Evolutionary conservation across 192 early-diverging fungal species (phyloP).

Genomic region (Dispira parvispora): DNA sequence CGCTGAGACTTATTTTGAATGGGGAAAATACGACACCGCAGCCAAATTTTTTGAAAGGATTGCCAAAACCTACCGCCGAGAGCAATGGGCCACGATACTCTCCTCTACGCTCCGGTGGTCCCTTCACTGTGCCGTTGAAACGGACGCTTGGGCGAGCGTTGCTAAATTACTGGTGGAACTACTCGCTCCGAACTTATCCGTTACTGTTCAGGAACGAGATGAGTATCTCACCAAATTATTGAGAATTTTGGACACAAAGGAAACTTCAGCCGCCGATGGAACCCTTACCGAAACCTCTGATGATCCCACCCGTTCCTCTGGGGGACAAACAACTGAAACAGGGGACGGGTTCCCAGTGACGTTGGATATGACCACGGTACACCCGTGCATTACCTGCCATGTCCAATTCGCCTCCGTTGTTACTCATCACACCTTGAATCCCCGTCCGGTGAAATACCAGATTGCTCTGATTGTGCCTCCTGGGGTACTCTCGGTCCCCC

Average conservation of each 20-base stretch:
- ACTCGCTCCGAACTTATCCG: constrained; percentile 15
- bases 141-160: constrained; percentile 38
- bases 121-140: constrained; percentile 48
- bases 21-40: constrained; percentile 72
- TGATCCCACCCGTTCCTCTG: too few species aligned
- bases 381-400: too few species aligned
- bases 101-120: constrained; percentile 46
- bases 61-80: constrained; percentile 76
- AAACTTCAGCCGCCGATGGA: background rate
- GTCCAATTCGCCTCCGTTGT: too few species aligned
- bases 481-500: too few species aligned
- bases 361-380: too few species aligned
- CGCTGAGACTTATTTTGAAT: constrained; percentile 59
- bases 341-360: too few species aligned
- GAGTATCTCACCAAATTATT: background rate
- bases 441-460: too few species aligned
- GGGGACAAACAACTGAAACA: too few species aligned
- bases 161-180: constrained; percentile 60
- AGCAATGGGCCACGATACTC: constrained; percentile 56
- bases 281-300: too few species aligned
- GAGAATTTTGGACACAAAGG: background rate
- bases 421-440: too few species aligned
- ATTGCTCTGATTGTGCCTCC: too few species aligned
- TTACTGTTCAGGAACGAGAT: background rate
- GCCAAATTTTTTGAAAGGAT: constrained; percentile 80